These are phyloP conservation scores for Pelargonium nanum DNA, from an alignment of 345 rosid species.

Conservation along the genomic window DNA sequence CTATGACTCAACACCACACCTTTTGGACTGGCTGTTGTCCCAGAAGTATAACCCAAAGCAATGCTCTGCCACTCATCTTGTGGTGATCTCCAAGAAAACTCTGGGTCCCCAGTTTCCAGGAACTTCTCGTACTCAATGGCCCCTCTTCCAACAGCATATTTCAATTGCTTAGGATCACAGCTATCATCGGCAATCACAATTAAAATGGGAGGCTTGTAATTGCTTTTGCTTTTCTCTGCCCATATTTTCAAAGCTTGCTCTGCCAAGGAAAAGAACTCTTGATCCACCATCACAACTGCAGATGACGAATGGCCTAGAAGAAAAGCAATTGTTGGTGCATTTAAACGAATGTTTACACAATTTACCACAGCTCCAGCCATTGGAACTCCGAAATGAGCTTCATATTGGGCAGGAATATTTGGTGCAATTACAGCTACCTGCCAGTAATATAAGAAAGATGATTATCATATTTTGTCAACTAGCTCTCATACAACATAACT, in stretches of 20 bases:
- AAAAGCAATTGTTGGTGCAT: constrained; percentile 63
- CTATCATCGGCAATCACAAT: constrained; percentile 67
- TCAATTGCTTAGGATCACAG: constrained; percentile 45
- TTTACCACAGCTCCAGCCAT: constrained; percentile 88
- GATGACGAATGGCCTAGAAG: constrained; percentile 71
- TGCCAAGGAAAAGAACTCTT: constrained; percentile 60
- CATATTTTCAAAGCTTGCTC: constrained; percentile 62
- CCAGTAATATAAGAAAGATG: constrained; percentile 2
- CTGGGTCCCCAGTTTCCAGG: constrained; percentile 66
- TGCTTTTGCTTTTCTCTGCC: constrained; percentile 34
- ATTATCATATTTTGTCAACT: neutral
- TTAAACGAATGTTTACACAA: constrained; percentile 65
- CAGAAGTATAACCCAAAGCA: constrained; percentile 84
- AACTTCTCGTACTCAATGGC: constrained; percentile 74
- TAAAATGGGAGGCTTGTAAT: constrained; percentile 47
- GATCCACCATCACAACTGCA: constrained; percentile 66
- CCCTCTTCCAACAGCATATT: constrained; percentile 55
- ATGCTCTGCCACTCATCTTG: constrained; percentile 97
- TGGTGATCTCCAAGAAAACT: constrained; percentile 70
- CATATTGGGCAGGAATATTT: constrained; percentile 69
- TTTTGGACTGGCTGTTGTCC: constrained; percentile 89
- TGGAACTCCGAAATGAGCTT: constrained; percentile 90
- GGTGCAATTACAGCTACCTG: constrained; percentile 89
- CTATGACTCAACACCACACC: constrained; percentile 84
- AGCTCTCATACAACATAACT: neutral